Evolutionary conservation across 1,284 basidiomycete species (phyloP).

Genomic region (Microbotryum lychnidis-dioicae): DNA sequence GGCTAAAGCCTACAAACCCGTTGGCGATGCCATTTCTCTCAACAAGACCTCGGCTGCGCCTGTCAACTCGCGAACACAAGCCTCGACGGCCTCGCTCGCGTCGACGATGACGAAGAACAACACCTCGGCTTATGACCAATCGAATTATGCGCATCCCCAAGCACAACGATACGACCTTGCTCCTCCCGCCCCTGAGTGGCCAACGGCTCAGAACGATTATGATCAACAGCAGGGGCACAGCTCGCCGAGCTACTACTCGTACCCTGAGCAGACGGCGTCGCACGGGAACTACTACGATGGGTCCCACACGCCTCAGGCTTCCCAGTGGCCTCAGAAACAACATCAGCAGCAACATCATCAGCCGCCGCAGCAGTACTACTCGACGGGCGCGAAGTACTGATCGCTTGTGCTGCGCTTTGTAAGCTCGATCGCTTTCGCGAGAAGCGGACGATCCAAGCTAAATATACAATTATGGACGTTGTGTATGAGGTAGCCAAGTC

Average conservation of each 20-base stretch:
- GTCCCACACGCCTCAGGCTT: background rate
- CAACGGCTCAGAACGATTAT: slow-evolving; percentile 9
- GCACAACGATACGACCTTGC: background rate
- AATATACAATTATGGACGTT: background rate
- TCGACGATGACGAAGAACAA: background rate
- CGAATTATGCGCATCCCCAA: slow-evolving; percentile 3
- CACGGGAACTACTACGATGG: background rate
- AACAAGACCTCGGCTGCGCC: background rate
- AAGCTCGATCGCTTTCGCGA: background rate
- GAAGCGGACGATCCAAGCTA: background rate
- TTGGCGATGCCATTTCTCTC: background rate
- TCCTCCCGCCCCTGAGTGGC: slow-evolving; percentile 4
- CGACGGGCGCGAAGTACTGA: background rate
- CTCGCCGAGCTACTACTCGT: background rate
- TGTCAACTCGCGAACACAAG: slow-evolving; percentile 14
- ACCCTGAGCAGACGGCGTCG: background rate
- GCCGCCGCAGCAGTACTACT: slow-evolving; percentile 1
- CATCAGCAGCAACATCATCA: background rate
- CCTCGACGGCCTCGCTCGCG: background rate
- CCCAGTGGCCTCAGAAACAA: slow-evolving; percentile 5
- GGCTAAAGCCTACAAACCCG: slow-evolving; percentile 1
- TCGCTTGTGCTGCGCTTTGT: background rate
- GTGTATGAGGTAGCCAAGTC: too few relatives aligned
- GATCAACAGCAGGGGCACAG: background rate
- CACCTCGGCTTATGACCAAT: background rate